These are phyloP conservation scores for Acanthamoeba lenticulata DNA, from an alignment of 208 protist genomes.

Conservation along the genomic window DNA sequence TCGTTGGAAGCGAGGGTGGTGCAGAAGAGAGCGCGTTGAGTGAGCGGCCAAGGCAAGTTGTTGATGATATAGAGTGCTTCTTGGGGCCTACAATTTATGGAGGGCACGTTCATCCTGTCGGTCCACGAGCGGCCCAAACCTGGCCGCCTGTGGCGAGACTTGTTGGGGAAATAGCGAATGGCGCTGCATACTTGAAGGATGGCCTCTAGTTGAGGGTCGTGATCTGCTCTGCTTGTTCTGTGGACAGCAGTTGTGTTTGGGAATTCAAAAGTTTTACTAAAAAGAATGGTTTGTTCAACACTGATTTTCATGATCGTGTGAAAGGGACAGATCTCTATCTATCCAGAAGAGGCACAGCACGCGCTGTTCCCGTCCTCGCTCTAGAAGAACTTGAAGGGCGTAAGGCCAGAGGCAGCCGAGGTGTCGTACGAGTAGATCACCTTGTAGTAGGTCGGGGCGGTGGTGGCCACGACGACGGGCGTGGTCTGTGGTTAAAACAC, in stretches of 20 bases:
- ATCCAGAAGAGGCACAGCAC: too few relatives aligned
- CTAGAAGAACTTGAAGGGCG: constrained; percentile 28
- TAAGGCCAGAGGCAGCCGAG: neutral
- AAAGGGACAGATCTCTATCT: constrained; percentile 2
- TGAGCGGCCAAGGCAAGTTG: neutral
- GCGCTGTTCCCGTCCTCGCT: neutral
- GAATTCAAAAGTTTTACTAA: too few relatives aligned
- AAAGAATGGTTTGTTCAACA: too few relatives aligned
- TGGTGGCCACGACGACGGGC: neutral
- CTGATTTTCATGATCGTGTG: neutral
- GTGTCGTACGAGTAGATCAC: constrained; percentile 2
- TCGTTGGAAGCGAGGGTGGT: neutral
- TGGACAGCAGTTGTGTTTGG: neutral
- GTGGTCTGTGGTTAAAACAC: neutral
- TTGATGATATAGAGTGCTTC: neutral
- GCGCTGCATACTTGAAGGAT: neutral
- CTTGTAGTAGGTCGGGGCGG: neutral
- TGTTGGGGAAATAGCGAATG: neutral
- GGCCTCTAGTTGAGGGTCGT: neutral
- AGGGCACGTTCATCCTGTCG: neutral
- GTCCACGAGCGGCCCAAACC: neutral
- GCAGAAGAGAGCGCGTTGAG: neutral
- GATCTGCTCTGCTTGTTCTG: neutral
- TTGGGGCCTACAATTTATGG: neutral
- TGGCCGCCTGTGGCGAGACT: neutral